Evolutionary conservation across 768 basidiomycete genomes (phyloP).

Genomic region (Agaricus bisporus): DNA sequence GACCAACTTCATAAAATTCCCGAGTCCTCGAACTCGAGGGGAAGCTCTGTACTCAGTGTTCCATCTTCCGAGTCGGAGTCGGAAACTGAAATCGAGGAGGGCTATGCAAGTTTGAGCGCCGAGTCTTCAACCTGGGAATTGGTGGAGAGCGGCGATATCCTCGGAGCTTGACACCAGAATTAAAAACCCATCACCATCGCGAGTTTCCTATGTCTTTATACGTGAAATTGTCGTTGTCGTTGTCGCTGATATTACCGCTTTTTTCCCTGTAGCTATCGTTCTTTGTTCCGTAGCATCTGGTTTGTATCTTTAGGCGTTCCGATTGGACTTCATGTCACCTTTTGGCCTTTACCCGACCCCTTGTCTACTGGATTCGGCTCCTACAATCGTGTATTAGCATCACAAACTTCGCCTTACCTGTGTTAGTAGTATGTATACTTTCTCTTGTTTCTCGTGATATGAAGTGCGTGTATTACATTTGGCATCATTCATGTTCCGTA

Average conservation of each 20-base stretch:
- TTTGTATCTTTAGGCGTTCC: not conserved
- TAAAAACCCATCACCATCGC: not conserved
- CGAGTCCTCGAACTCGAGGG: constrained; percentile 4
- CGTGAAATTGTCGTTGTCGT: too few species aligned
- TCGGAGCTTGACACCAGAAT: not conserved
- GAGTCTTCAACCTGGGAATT: constrained; percentile 12
- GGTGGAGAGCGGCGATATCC: not conserved
- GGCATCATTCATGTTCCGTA: too few species aligned
- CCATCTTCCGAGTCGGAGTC: constrained; percentile 6
- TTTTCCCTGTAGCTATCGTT: not conserved
- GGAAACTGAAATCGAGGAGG: constrained; percentile 7
- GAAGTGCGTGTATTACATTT: too few species aligned
- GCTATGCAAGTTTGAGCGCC: constrained; percentile 4
- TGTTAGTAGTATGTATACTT: not conserved
- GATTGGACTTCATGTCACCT: not conserved
- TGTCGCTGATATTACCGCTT: too few species aligned
- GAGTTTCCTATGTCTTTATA: too few species aligned
- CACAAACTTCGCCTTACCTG: not conserved
- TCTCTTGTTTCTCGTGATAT: too few species aligned
- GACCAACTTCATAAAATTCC: not conserved
- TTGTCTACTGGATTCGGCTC: too few species aligned
- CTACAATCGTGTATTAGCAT: not conserved
- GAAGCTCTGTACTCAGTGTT: not conserved
- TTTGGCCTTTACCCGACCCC: not conserved
- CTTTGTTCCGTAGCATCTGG: not conserved